Evolutionary conservation across 2,329 filamentous ascomycete genomes (phyloP).

Genomic region (Pseudocercospora musae): DNA sequence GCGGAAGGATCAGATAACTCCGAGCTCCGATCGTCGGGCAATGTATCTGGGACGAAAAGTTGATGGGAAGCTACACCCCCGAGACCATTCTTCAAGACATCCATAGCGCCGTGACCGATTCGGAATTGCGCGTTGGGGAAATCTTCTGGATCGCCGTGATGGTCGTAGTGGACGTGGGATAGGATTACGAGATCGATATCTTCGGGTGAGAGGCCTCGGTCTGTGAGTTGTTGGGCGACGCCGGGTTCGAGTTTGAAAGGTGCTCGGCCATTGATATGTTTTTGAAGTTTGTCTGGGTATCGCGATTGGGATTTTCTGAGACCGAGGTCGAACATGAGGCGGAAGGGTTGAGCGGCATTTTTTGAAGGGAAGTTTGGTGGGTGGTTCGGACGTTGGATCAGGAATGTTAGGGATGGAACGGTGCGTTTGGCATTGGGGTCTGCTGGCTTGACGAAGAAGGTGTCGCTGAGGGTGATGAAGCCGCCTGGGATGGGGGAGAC

Average conservation of each 20-base stretch:
- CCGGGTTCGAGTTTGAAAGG: conserved; percentile 48
- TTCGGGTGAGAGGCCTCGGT: conserved; percentile 37
- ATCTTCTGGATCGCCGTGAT: conserved; percentile 54
- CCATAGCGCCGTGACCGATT: conserved; percentile 49
- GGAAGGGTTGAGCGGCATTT: conserved; percentile 29
- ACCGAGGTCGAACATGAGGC: conserved; percentile 54
- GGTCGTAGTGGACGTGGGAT: conserved; percentile 57
- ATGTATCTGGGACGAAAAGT: conserved; percentile 44
- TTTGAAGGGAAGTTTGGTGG: conserved; percentile 6
- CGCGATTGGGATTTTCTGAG: conserved; percentile 45
- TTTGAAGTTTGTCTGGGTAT: conserved; percentile 46
- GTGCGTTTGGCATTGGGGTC: conserved; percentile 44
- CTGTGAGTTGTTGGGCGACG: conserved; percentile 39
- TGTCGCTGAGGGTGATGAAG: conserved; percentile 32
- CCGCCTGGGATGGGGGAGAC: conserved; percentile 33
- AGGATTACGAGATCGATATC: conserved; percentile 46
- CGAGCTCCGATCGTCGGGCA: conserved; percentile 41
- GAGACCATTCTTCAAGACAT: conserved; percentile 38
- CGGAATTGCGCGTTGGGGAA: conserved; percentile 50
- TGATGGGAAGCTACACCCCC: conserved; percentile 37
- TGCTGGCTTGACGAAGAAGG: conserved; percentile 35
- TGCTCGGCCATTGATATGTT: conserved; percentile 46
- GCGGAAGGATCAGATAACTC: conserved; percentile 42
- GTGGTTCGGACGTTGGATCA: conserved; percentile 47
- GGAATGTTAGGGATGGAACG: conserved; percentile 54